A percentile compares a stretch with the other conserved stretches of the same genome.
Conservation (phyloP, 805 yeast species). For the Grigorovia jiainica region DNA sequence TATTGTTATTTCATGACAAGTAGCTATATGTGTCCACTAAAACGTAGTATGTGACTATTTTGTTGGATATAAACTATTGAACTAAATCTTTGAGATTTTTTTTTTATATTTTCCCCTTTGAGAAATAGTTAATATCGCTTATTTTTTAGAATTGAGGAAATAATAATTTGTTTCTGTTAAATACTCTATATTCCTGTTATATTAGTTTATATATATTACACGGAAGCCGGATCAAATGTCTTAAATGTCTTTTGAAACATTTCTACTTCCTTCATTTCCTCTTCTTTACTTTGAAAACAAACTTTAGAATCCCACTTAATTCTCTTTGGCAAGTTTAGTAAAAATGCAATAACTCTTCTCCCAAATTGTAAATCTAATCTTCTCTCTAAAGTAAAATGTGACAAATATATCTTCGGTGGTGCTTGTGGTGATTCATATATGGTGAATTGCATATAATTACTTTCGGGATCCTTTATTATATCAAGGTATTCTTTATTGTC, state of each 20-base stretch:
- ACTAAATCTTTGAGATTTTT: no score
- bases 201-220: no score
- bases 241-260: conserved; percentile 48
- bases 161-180: no score
- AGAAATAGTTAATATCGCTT: no score
- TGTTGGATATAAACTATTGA: no score
- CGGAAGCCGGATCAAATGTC: conserved; percentile 38
- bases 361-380: conserved; percentile 75
- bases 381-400: conserved; percentile 26
- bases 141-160: no score
- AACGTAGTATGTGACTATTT: no score
- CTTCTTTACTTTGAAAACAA: conserved; percentile 54
- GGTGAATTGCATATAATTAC: conserved; percentile 29
- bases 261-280: conserved; percentile 57
- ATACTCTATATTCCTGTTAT: no score
- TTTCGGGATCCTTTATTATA: conserved; percentile 20
- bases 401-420: conserved; percentile 25
- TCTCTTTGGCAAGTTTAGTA: conserved; percentile 52
- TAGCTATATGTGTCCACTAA: no score
- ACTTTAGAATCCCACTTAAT: conserved; percentile 56
- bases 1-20: no score
- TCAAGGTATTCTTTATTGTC: conserved; percentile 22
- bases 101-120: no score
- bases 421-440: conserved; percentile 26
- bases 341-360: conserved; percentile 61